phyloP scores from a whole-genome alignment of 169 alveolate genomes.

The Plasmodium sp. region DNA sequence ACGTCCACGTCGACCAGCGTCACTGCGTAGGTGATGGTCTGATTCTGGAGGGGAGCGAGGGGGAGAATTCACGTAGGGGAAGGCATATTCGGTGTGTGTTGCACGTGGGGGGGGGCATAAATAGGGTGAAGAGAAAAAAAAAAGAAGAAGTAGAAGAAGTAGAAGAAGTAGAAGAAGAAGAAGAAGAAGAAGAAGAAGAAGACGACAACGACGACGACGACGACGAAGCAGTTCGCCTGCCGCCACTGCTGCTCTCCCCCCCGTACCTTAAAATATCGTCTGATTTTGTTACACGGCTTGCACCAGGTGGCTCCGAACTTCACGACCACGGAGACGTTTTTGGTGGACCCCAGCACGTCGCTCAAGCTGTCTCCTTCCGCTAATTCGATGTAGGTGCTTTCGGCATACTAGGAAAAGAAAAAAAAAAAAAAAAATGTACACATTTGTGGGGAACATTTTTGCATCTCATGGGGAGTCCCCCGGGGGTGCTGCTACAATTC shows the following conservation, averaged over 20 bases:
- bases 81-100: not conserved
- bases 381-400: conserved; percentile 24
- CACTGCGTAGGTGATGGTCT: conserved; percentile 2
- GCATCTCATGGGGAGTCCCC: not conserved
- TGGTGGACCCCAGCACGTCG: conserved; percentile 15
- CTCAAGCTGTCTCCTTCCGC: not conserved
- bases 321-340: conserved; percentile 19
- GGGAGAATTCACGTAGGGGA: not conserved
- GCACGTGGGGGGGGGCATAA: not conserved
- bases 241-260: not conserved
- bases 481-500: not conserved
- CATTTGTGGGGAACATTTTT: not conserved
- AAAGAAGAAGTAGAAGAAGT: too few relatives aligned
- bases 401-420: not conserved
- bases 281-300: conserved; percentile 47
- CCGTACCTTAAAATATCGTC: conserved; percentile 33
- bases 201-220: not conserved
- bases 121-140: not conserved
- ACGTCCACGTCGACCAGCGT: conserved; percentile 57
- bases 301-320: conserved; percentile 69
- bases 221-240: not conserved
- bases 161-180: too few relatives aligned
- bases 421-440: not conserved
- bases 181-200: too few relatives aligned
- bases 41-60: not conserved